These are phyloP conservation scores for Candida tropicalis DNA, from an alignment of 1,139 yeast species.

Conservation along the genomic window DNA sequence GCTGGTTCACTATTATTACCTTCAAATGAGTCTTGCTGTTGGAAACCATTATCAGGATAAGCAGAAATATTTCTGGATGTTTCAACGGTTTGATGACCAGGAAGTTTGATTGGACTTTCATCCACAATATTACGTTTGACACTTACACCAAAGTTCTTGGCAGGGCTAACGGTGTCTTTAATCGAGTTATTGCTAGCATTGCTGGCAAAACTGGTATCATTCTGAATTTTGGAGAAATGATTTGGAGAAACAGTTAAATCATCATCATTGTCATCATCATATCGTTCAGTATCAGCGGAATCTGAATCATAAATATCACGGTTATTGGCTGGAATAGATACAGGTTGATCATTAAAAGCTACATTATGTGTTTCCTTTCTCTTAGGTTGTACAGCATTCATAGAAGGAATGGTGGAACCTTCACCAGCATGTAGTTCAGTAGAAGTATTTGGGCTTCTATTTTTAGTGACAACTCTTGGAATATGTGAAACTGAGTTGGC, in stretches of 20 bases:
- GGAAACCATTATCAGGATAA: neutral
- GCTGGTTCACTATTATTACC: neutral
- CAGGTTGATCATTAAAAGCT: constrained; percentile 3
- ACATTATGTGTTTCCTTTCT: constrained; percentile 3
- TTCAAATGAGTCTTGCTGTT: too few relatives aligned
- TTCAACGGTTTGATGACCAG: constrained; percentile 2
- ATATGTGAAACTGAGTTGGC: constrained; percentile 1
- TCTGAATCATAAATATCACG: neutral
- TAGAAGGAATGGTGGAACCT: neutral
- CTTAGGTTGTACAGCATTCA: neutral
- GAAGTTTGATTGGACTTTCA: constrained; percentile 1
- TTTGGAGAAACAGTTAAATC: neutral
- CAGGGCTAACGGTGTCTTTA: neutral
- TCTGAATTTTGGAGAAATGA: neutral
- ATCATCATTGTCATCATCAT: constrained; percentile 1
- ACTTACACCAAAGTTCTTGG: neutral
- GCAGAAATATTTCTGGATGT: neutral
- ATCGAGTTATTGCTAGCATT: neutral
- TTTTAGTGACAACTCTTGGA: neutral
- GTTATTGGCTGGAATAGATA: neutral
- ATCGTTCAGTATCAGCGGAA: neutral
- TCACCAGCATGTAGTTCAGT: neutral
- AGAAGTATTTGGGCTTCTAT: neutral
- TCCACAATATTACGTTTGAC: constrained; percentile 2
- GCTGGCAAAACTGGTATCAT: neutral